Conservation (phyloP, 768 basidiomycete species). For the Cubamyces lactineus region DNA sequence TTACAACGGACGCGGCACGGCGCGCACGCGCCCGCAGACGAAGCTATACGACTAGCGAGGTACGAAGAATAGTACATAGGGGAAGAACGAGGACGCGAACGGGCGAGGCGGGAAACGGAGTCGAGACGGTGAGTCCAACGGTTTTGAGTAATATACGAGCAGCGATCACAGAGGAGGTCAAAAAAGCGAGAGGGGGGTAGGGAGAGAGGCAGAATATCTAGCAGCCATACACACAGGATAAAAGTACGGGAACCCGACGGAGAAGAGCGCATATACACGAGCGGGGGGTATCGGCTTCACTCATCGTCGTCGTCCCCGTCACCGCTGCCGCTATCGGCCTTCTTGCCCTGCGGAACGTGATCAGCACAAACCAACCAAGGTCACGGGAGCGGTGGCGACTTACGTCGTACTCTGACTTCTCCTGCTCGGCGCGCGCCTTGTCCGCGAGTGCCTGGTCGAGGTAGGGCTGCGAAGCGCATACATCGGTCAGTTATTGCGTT, state of each 20-base stretch:
- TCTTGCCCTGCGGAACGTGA: slow-evolving; percentile 37
- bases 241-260: slow-evolving; percentile 2
- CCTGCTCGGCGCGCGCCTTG: slow-evolving; percentile 84
- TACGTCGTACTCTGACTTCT: slow-evolving; percentile 59
- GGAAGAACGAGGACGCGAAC: slow-evolving; percentile 2
- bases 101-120: slow-evolving; percentile 5
- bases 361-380: not conserved
- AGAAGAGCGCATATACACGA: slow-evolving; percentile 3
- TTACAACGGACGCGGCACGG: slow-evolving; percentile 23
- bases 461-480: slow-evolving; percentile 66
- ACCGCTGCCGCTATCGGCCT: slow-evolving; percentile 41
- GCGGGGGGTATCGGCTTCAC: slow-evolving; percentile 13
- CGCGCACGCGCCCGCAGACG: slow-evolving; percentile 20
- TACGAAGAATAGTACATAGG: slow-evolving; percentile 19
- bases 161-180: slow-evolving; percentile 8
- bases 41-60: slow-evolving; percentile 27
- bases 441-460: slow-evolving; percentile 83
- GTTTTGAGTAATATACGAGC: slow-evolving; percentile 26
- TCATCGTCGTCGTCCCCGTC: slow-evolving; percentile 53
- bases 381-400: slow-evolving; percentile 23
- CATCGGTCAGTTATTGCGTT: not conserved
- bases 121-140: slow-evolving; percentile 13
- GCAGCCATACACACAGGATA: slow-evolving; percentile 17
- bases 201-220: slow-evolving; percentile 19
- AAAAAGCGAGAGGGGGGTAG: slow-evolving; percentile 1